These are phyloP conservation scores for Hericium erinaceus DNA, from an alignment of 768 basidiomycete genomes.

Conservation along the genomic window DNA sequence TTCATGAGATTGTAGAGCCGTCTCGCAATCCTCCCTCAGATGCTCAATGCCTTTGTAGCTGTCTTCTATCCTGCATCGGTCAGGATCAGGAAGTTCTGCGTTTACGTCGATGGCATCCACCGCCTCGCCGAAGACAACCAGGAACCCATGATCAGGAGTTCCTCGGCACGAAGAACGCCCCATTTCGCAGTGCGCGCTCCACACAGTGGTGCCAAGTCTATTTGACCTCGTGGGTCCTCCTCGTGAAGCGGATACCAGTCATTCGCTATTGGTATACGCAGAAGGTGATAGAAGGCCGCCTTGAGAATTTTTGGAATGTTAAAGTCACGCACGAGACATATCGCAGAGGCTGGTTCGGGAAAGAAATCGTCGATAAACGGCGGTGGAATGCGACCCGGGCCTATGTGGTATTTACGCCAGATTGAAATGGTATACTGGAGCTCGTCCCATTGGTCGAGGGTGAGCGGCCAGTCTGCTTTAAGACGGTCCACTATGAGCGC, in stretches of 20 bases:
- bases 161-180: too few species aligned
- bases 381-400: not conserved
- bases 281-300: not conserved
- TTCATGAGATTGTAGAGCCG: not conserved
- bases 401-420: too few species aligned
- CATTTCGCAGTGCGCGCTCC: too few species aligned
- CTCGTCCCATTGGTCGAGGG: constrained; percentile 23
- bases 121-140: too few species aligned
- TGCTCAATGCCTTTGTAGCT: not conserved
- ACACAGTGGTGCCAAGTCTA: too few species aligned
- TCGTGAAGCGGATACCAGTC: not conserved
- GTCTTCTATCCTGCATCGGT: too few species aligned
- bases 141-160: too few species aligned
- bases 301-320: not conserved
- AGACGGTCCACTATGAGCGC: constrained; percentile 15
- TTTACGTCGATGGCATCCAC: too few species aligned
- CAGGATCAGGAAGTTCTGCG: too few species aligned
- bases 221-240: too few species aligned
- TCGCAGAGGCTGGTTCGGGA: not conserved
- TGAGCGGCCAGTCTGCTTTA: constrained; percentile 20
- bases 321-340: not conserved
- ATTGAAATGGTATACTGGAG: not conserved
- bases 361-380: not conserved
- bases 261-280: not conserved
- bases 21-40: not conserved